Percentiles rank a stretch among this genome's conserved stretches.
Conservation (phyloP, 2,329 filamentous ascomycete species). For the Pyricularia grisea region DNA sequence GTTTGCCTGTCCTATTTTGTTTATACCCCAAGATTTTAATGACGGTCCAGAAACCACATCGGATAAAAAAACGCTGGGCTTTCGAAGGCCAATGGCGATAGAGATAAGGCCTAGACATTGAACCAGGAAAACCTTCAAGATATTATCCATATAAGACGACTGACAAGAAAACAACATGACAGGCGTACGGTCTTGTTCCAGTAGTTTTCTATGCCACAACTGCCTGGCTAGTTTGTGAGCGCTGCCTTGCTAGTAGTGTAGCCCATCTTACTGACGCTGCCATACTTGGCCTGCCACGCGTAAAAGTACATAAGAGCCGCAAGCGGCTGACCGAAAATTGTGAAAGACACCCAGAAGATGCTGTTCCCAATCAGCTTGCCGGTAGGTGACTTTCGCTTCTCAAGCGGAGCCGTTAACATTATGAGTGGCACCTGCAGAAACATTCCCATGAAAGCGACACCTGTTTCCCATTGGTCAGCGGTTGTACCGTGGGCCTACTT, state of each 20-base stretch:
- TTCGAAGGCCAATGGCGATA: neutral
- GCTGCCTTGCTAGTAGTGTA: slow-evolving; percentile 5
- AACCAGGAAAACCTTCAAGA: neutral
- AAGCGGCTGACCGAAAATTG: slow-evolving; percentile 87
- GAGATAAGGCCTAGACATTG: neutral
- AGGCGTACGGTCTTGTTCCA: neutral
- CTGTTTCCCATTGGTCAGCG: slow-evolving; percentile 26
- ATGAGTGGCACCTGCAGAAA: slow-evolving; percentile 87
- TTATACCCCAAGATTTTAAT: neutral
- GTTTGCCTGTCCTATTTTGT: neutral
- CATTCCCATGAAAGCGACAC: slow-evolving; percentile 92
- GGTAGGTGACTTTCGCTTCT: slow-evolving; percentile 65
- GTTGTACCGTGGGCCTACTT: neutral
- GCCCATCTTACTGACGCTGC: slow-evolving; percentile 54
- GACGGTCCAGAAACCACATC: neutral
- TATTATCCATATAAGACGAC: neutral
- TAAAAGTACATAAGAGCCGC: slow-evolving; percentile 94
- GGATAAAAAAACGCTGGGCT: neutral
- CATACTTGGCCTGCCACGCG: slow-evolving; percentile 97
- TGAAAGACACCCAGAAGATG: slow-evolving; percentile 96
- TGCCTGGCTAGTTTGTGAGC: neutral
- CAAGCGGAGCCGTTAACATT: slow-evolving; percentile 65
- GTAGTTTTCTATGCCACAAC: too few species aligned
- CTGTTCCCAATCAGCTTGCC: slow-evolving; percentile 80
- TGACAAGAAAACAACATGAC: neutral